These are phyloP conservation scores for Sisymbrium altissimum DNA, from an alignment of 345 rosid genomes.

Conservation along the genomic window DNA sequence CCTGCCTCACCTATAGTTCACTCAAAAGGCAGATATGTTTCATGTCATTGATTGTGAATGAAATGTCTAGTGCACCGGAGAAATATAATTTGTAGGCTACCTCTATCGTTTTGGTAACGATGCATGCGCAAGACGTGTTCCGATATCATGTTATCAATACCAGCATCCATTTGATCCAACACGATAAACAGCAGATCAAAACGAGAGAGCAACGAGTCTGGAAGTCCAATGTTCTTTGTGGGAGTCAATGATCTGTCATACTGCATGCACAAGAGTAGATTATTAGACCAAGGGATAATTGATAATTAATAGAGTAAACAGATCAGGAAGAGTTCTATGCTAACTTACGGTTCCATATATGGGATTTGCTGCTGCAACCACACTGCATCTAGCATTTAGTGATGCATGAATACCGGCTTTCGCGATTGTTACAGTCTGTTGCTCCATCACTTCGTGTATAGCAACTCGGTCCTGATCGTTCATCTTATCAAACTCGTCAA, in stretches of 20 bases:
- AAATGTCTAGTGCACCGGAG: background rate
- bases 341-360: conserved; percentile 94
- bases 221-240: conserved; percentile 98
- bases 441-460: conserved; percentile 99
- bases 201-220: conserved; percentile 98
- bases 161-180: conserved; percentile 98
- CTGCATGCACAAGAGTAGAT: conserved; percentile 39
- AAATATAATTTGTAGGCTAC: conserved; percentile 37
- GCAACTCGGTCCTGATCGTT: conserved; percentile 99
- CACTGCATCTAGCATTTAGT: conserved; percentile 95
- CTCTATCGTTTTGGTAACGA: conserved; percentile 73
- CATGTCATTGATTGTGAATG: conserved; percentile 3
- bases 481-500: conserved; percentile 99
- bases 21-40: conserved; percentile 11
- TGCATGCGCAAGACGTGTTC: conserved; percentile 99
- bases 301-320: background rate
- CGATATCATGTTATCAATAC: conserved; percentile 81
- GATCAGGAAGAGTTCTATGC: background rate
- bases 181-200: conserved; percentile 94
- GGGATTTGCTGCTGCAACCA: conserved; percentile 99
- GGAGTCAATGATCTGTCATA: conserved; percentile 97
- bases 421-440: conserved; percentile 98
- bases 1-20: conserved; percentile 55
- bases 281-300: background rate
- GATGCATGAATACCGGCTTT: conserved; percentile 99